Base-by-base conservation (phyloP, 306 rosid genomes). In the Phaseolus lunatus region DNA sequence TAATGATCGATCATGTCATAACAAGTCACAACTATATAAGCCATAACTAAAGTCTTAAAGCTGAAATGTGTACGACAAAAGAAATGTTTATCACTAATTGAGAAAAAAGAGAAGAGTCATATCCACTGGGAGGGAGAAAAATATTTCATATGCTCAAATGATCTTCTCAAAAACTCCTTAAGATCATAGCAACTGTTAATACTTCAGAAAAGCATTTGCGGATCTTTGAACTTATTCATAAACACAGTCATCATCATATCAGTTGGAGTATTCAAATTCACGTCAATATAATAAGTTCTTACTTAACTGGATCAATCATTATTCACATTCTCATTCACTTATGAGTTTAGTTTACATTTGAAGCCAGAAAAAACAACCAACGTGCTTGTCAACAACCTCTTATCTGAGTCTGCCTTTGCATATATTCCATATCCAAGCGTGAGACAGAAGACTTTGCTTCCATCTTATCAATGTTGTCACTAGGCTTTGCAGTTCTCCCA, bases 381-480 rank as follows among this genome's bases (percentile, higher is more conserved):
- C 75, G 81, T 75, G 52, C 12, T 54, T 37, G 77, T 81, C 84
- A 81, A 70, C 76, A 75, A 54, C 80, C 70, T 77, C 78, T 59
- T 77, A 47, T 29, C 52, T 7, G 8, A 37, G 45, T 49, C 18
- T 49, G 35, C 54, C 49, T 67, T 29, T 71, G 27, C 71, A 64
- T 20, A 49, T 85, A 70, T 70, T 70, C 67, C 75, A 45, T 56
- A 47, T 56, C 73, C 57, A 29, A 67, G 43, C 22, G 43, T 10
- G 19, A 58, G 70, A 74, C 70, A 59, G 14, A 33, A 35, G 27
- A 39, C 68, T 57, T 49, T 49, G 47, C 73, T 24, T 45, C 73
- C 57, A 24, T 67, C 73, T 67, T 37, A 45, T 67, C 73, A 67
- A 67, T 67, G 73, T 67, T 44, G 39, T 66, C 73, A 44, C 57